Evolutionary conservation across 2,329 filamentous ascomycete genomes (phyloP).

Genomic region (Pseudocercospora eumusae): DNA sequence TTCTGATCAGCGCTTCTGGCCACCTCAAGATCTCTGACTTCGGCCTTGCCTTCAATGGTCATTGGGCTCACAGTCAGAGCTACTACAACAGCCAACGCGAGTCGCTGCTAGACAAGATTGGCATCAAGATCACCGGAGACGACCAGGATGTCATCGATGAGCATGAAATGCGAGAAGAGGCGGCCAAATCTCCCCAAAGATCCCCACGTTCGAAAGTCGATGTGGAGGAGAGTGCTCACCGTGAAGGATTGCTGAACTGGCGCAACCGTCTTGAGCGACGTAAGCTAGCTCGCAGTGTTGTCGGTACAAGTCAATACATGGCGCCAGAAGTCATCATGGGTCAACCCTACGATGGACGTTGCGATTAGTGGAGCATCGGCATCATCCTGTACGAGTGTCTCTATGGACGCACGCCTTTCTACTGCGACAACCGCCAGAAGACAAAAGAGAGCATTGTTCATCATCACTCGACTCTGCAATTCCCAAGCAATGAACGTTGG

Average conservation of each 20-base stretch:
- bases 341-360: constrained; percentile 82
- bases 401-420: constrained; percentile 88
- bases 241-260: constrained; percentile 45
- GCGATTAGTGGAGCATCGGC: constrained; percentile 96
- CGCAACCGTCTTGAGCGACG: constrained; percentile 58
- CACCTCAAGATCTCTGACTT: constrained; percentile 97
- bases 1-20: constrained; percentile 81
- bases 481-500: constrained; percentile 61
- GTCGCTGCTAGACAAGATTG: constrained; percentile 72
- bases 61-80: constrained; percentile 86
- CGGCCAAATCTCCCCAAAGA: constrained; percentile 3
- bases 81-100: constrained; percentile 86
- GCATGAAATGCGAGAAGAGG: constrained; percentile 31
- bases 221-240: constrained; percentile 30
- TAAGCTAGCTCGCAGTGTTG: constrained; percentile 76
- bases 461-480: constrained; percentile 68
- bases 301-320: constrained; percentile 98
- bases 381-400: constrained; percentile 94
- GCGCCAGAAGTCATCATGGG: constrained; percentile 88
- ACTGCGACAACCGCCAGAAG: constrained; percentile 74
- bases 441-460: constrained; percentile 85
- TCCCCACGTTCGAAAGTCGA: constrained; percentile 27
- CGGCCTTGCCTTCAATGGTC: constrained; percentile 89
- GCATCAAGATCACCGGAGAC: constrained; percentile 73
- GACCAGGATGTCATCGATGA: constrained; percentile 64